Evolutionary conservation across 257 asterid genomes (phyloP).

Genomic region (Penstemon eatonii): DNA sequence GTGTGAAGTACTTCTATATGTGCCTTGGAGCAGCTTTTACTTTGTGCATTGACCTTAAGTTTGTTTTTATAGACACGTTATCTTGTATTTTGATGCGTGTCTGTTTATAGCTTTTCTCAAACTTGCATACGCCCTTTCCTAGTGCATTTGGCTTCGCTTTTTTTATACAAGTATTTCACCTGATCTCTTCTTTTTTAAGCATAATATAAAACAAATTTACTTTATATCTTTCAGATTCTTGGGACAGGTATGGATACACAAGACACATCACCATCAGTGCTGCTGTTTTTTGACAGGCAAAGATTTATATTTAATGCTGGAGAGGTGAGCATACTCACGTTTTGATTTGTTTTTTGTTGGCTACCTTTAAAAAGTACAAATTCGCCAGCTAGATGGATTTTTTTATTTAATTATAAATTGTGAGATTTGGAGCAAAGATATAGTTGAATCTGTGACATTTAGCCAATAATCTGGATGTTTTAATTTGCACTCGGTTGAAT

Average conservation of each 20-base stretch:
- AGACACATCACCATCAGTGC: slow-evolving; percentile 93
- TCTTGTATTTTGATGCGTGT: no score
- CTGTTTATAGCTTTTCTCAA: no score
- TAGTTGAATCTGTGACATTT: background rate
- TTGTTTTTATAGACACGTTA: no score
- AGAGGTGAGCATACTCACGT: slow-evolving; percentile 55
- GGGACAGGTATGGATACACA: slow-evolving; percentile 99
- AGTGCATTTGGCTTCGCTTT: no score
- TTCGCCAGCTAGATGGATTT: background rate
- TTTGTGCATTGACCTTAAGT: no score
- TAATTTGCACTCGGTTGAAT: slow-evolving; percentile 11
- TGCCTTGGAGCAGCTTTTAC: no score
- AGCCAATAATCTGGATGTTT: background rate
- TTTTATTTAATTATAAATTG: background rate
- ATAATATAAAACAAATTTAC: background rate
- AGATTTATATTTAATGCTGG: slow-evolving; percentile 97
- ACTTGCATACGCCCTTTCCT: no score
- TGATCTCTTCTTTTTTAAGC: background rate
- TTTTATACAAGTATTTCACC: no score
- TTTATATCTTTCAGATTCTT: slow-evolving; percentile 63
- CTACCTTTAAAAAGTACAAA: no score
- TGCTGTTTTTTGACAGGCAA: slow-evolving; percentile 93
- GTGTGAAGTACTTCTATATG: no score
- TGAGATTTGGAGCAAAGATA: background rate
- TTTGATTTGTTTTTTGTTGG: no score